These are phyloP conservation scores for Spencermartinsiella ligniputridi DNA, from an alignment of 1,139 yeast genomes.

Conservation along the genomic window DNA sequence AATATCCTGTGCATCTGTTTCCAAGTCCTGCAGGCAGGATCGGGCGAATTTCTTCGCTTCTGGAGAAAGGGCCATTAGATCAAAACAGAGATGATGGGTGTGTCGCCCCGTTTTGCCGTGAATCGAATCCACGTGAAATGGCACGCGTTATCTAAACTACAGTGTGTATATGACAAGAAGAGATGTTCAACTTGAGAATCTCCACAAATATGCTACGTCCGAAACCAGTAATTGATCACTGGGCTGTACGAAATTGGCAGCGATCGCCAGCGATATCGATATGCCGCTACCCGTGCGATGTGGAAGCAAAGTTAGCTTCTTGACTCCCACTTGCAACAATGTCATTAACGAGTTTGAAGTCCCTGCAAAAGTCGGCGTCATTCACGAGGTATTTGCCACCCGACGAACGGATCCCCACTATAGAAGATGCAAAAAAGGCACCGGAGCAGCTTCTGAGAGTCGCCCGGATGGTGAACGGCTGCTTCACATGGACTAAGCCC, in stretches of 20 bases:
- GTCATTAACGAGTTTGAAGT: not conserved
- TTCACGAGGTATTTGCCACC: constrained; percentile 53
- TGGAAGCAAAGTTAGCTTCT: no score
- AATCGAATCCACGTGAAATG: no score
- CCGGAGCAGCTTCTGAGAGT: constrained; percentile 39
- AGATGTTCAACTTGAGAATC: no score
- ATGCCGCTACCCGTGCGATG: no score
- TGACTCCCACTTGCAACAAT: not conserved
- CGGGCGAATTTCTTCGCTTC: not conserved
- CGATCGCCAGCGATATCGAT: no score
- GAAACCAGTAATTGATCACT: no score
- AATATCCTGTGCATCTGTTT: constrained; percentile 3
- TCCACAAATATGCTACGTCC: no score
- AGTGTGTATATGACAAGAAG: no score
- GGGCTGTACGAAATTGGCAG: no score
- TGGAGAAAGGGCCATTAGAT: not conserved
- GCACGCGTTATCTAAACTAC: no score
- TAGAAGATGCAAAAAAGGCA: constrained; percentile 45
- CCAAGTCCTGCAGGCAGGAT: not conserved
- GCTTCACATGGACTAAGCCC: constrained; percentile 53
- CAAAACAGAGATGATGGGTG: no score
- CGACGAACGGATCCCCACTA: constrained; percentile 54
- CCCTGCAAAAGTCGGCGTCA: constrained; percentile 2
- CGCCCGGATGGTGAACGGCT: constrained; percentile 66
- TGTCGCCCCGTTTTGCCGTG: no score